Conservation (phyloP, 148 eudicot species). For the Persicaria tinctoria region DNA sequence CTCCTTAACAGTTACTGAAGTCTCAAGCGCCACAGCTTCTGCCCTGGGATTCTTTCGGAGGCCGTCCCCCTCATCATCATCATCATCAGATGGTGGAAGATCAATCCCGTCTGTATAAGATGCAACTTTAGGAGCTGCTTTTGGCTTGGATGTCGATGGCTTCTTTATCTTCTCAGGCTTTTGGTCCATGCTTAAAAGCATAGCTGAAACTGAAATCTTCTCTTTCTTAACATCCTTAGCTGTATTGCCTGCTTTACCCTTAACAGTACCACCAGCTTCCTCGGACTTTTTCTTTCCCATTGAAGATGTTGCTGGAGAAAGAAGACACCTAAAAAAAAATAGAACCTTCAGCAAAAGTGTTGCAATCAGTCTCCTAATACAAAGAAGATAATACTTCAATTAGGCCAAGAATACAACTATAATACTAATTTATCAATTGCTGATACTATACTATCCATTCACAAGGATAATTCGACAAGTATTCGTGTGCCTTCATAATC, state of each 20-base stretch:
- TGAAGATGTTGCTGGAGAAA: constrained; percentile 3
- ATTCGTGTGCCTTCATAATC: too few relatives aligned
- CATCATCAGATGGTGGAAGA: constrained; percentile 59
- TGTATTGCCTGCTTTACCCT: constrained; percentile 23
- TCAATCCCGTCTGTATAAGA: constrained; percentile 48
- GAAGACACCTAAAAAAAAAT: background rate
- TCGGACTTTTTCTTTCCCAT: constrained; percentile 50
- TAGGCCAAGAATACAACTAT: too few relatives aligned
- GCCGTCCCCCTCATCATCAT: constrained; percentile 30
- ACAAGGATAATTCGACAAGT: background rate
- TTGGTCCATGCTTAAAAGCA: constrained; percentile 41
- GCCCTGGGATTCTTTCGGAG: constrained; percentile 17
- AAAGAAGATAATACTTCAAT: background rate
- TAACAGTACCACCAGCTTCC: constrained; percentile 22
- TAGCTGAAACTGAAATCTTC: constrained; percentile 35
- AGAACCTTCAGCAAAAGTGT: background rate
- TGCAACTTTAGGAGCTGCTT: constrained; percentile 29
- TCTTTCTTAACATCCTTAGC: constrained; percentile 42
- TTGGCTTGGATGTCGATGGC: constrained; percentile 31
- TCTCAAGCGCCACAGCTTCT: constrained; percentile 23
- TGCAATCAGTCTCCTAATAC: background rate
- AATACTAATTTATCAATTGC: too few relatives aligned
- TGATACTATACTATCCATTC: background rate
- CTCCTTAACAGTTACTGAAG: constrained; percentile 39
- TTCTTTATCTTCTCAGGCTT: constrained; percentile 46